A percentile compares a stretch with the other conserved stretches of the same genome.
These are phyloP conservation scores for Diplocarpon mali DNA, from an alignment of 2,329 filamentous ascomycete species.

Conservation along the genomic window DNA sequence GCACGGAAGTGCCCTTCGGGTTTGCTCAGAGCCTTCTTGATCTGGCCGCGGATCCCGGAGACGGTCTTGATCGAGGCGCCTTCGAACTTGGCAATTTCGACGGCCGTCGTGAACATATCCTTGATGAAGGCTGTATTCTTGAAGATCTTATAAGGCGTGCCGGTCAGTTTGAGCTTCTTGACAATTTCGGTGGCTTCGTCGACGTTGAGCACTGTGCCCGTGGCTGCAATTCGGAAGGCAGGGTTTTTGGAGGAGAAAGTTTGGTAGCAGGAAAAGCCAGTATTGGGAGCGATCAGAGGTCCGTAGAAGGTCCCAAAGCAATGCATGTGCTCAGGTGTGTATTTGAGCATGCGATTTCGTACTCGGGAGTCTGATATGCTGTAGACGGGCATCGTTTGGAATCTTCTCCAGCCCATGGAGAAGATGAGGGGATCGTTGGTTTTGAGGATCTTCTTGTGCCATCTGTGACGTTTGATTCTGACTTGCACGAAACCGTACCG, in stretches of 20 bases:
- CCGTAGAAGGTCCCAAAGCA: slow-evolving; percentile 95
- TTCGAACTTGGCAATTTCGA: slow-evolving; percentile 98
- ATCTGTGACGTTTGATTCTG: slow-evolving; percentile 91
- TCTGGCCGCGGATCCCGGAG: slow-evolving; percentile 88
- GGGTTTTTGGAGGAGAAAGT: slow-evolving; percentile 74
- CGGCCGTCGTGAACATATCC: slow-evolving; percentile 88
- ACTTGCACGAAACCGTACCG: slow-evolving; percentile 93
- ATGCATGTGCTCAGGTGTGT: slow-evolving; percentile 98
- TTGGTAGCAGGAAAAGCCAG: slow-evolving; percentile 89
- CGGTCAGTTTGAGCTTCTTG: slow-evolving; percentile 97
- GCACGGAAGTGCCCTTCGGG: slow-evolving; percentile 94
- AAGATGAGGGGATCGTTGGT: slow-evolving; percentile 96
- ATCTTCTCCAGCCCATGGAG: slow-evolving; percentile 89
- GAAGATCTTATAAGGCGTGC: slow-evolving; percentile 92
- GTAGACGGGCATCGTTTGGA: slow-evolving; percentile 88
- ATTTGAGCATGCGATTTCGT: slow-evolving; percentile 95
- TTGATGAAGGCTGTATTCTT: slow-evolving; percentile 99
- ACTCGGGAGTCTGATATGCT: slow-evolving; percentile 89
- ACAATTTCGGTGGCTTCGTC: slow-evolving; percentile 96
- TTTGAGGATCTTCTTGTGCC: slow-evolving; percentile 99
- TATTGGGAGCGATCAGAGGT: slow-evolving; percentile 88
- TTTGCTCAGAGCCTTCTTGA: slow-evolving; percentile 88
- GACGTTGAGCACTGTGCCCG: slow-evolving; percentile 84
- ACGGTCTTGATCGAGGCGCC: slow-evolving; percentile 93
- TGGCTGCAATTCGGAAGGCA: slow-evolving; percentile 89